Conservation (phyloP, 2,329 filamentous ascomycete species). For the Colletotrichum filicis region DNA sequence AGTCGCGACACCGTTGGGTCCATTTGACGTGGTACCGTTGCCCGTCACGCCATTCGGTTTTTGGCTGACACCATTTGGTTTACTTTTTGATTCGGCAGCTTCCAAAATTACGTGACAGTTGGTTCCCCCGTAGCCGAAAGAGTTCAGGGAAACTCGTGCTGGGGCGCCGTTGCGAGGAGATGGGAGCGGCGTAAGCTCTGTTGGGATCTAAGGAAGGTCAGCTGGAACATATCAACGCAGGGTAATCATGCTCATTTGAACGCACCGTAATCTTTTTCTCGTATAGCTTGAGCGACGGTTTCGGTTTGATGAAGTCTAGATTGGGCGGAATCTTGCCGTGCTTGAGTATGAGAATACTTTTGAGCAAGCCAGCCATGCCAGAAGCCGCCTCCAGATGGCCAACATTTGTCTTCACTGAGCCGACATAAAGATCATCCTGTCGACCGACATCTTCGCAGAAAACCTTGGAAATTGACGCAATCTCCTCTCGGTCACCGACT, state of each 20-base stretch:
- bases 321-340: slow-evolving; percentile 39
- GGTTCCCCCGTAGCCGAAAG: slow-evolving; percentile 43
- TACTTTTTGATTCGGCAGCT: neutral
- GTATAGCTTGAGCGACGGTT: slow-evolving; percentile 38
- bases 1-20: neutral
- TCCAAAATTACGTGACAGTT: slow-evolving; percentile 43
- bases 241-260: neutral
- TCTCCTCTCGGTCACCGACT: slow-evolving; percentile 66
- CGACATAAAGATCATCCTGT: slow-evolving; percentile 10
- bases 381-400: slow-evolving; percentile 40
- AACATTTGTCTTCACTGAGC: slow-evolving; percentile 32
- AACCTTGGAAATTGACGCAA: slow-evolving; percentile 55
- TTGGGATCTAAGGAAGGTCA: slow-evolving; percentile 31
- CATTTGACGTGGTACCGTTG: neutral
- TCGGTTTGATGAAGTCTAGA: slow-evolving; percentile 5
- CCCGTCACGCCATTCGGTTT: neutral
- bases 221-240: slow-evolving; percentile 3
- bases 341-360: slow-evolving; percentile 41
- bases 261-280: slow-evolving; percentile 41
- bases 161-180: neutral
- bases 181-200: slow-evolving; percentile 21
- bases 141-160: slow-evolving; percentile 40
- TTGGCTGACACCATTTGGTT: too few relatives aligned
- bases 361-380: slow-evolving; percentile 40
- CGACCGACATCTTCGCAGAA: slow-evolving; percentile 45